phyloP scores from a whole-genome alignment of 371 early-diverging fungal species.

The Amoeboaphelidium occidentale region DNA sequence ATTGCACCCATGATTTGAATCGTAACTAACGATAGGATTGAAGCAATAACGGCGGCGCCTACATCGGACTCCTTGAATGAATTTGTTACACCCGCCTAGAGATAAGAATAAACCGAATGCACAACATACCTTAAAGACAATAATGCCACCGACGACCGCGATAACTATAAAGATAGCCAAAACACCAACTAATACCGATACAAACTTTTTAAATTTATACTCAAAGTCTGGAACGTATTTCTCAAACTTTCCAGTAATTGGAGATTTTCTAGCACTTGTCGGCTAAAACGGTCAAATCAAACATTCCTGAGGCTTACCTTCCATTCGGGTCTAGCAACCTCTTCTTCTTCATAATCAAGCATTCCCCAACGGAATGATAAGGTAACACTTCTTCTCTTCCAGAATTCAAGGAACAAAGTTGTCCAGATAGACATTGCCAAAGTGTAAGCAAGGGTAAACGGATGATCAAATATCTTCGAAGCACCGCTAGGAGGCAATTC shows the following conservation, averaged over 20 bases:
- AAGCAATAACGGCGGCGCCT: slow-evolving; percentile 1
- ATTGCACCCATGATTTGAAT: slow-evolving; percentile 1
- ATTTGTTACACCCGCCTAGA: too few relatives aligned
- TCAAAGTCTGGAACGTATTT: slow-evolving; percentile 14
- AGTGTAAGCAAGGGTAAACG: background rate
- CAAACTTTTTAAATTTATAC: slow-evolving; percentile 6
- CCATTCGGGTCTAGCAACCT: slow-evolving; percentile 24
- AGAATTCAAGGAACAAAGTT: slow-evolving; percentile 27
- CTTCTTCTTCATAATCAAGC: slow-evolving; percentile 16
- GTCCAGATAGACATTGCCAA: slow-evolving; percentile 6
- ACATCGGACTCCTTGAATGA: slow-evolving; percentile 10
- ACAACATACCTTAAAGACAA: background rate
- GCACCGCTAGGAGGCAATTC: slow-evolving; percentile 4
- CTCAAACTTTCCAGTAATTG: slow-evolving; percentile 21
- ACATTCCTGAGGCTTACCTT: too few relatives aligned
- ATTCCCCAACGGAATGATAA: slow-evolving; percentile 28
- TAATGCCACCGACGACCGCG: background rate
- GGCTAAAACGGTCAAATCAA: too few relatives aligned
- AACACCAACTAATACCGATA: slow-evolving; percentile 9
- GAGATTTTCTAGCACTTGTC: slow-evolving; percentile 12
- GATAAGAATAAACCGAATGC: too few relatives aligned
- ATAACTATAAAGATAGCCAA: background rate
- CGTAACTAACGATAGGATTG: background rate
- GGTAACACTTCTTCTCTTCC: slow-evolving; percentile 24
- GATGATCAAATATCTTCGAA: slow-evolving; percentile 9